Base-by-base conservation (phyloP, 2,329 filamentous ascomycete species). In the Stachybotrys chartarum region DNA sequence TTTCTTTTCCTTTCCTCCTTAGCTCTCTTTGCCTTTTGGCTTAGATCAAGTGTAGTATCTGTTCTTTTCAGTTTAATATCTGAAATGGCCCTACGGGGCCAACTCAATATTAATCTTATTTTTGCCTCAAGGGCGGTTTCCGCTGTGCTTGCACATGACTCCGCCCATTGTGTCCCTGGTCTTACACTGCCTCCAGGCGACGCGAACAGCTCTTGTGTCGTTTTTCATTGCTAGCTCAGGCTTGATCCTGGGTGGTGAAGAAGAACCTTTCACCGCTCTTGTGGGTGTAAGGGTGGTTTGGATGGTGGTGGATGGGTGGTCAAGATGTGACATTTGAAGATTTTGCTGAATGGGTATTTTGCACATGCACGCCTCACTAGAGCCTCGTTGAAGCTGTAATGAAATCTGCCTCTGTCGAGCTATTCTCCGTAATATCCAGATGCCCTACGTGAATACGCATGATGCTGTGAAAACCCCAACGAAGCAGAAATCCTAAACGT, bases 51-150 rank as follows among this genome's bases (percentile, higher is more conserved):
- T 91, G 86, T 90, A 91, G 87, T 91, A 91, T 90, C 87, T 90
- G 87, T 91, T 92, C 88, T 91, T 91, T 88, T 90, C 86, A 92
- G 88, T 91, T 91, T 92, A 91, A 91, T 91, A 86, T 88, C 88
- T 92, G 87, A 87, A 89, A 91, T 81, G 80, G 79, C 78, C 79
- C 84, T 82, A 88, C 77, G 79, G 84, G 78, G 78, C 78, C 78
- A 79, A 83, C 82, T 81, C 79, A 78, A 84, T 86, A 90, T 92
- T 91, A 90, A 83, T 84, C 86, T 79, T 81, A 90, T 92, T 73
- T 73, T 73, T 73, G 70, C 62, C 52, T 30, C 49, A 48, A 47
- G 69, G 66, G 63, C 53, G 60, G 66, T 66, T 62, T 71, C 70
- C 70, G 63, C 70, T 73, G 70, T 69, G 71, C 71, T 72, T 72